phyloP scores from a whole-genome alignment of 805 yeast genomes.

The Myxozyma udenii region DNA sequence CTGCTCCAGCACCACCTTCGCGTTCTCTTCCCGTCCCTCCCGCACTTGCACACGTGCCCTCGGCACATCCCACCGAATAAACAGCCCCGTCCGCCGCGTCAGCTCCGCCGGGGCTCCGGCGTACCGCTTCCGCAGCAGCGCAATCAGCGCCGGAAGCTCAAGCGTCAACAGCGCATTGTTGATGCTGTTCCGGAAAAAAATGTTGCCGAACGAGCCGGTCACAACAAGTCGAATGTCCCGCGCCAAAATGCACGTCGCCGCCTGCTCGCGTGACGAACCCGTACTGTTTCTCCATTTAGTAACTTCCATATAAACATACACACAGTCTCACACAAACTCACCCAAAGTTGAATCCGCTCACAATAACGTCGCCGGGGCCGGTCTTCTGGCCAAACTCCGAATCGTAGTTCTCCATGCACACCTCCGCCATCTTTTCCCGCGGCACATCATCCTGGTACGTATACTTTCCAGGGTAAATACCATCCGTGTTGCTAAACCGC shows the following conservation, averaged over 20 bases:
- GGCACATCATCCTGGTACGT: constrained; percentile 98
- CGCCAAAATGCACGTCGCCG: constrained; percentile 96
- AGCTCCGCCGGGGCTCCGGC: constrained; percentile 56
- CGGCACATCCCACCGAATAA: constrained; percentile 87
- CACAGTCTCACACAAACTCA: background rate
- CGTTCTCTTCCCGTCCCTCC: constrained; percentile 49
- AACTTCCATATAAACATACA: background rate
- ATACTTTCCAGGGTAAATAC: constrained; percentile 98
- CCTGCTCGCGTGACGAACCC: constrained; percentile 98
- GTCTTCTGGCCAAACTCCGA: constrained; percentile 79
- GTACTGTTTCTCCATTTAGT: constrained; percentile 44
- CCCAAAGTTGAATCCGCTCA: constrained; percentile 94
- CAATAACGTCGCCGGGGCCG: constrained; percentile 80
- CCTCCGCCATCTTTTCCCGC: constrained; percentile 94
- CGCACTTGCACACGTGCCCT: constrained; percentile 74
- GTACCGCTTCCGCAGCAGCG: constrained; percentile 69
- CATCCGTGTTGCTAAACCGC: constrained; percentile 78
- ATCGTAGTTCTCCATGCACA: constrained; percentile 99
- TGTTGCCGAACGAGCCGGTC: constrained; percentile 96
- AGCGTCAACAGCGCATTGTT: constrained; percentile 92
- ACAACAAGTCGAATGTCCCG: constrained; percentile 90
- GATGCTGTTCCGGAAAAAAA: constrained; percentile 91
- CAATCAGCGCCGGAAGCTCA: constrained; percentile 85
- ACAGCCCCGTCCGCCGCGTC: constrained; percentile 94
- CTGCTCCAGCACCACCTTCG: constrained; percentile 62